phyloP scores from a whole-genome alignment of 495 filamentous ascomycete species.

The Mytilinidion resinicola region DNA sequence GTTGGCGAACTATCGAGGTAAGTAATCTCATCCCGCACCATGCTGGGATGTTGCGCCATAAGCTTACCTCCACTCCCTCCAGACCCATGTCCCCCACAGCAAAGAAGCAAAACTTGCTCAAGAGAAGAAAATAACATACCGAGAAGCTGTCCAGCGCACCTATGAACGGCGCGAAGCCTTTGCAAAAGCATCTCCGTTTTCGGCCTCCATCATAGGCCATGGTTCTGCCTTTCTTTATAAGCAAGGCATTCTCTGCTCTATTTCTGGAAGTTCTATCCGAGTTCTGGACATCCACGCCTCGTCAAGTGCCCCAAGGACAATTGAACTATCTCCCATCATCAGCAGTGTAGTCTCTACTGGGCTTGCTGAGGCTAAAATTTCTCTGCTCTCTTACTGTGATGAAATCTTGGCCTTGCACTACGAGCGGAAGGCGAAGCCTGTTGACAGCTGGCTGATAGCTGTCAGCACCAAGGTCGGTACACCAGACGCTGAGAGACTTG shows the following conservation, averaged over 20 bases:
- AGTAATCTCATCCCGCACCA: not conserved
- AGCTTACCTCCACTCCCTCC: conserved; percentile 3
- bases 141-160: conserved; percentile 51
- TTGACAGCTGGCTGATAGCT: conserved; percentile 50
- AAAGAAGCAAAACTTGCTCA: conserved; percentile 52
- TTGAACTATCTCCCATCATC: conserved; percentile 57
- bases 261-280: conserved; percentile 51
- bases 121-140: conserved; percentile 42
- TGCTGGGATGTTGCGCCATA: conserved; percentile 3
- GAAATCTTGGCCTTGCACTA: conserved; percentile 53
- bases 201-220: conserved; percentile 52
- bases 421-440: conserved; percentile 31
- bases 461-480: conserved; percentile 43
- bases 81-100: conserved; percentile 52
- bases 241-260: conserved; percentile 59
- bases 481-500: conserved; percentile 28
- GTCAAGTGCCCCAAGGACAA: conserved; percentile 26
- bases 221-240: conserved; percentile 57
- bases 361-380: conserved; percentile 42
- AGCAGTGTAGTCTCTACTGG: conserved; percentile 36
- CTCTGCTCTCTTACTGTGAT: conserved; percentile 56
- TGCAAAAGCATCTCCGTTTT: conserved; percentile 56
- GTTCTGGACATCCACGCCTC: conserved; percentile 53
- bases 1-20: conserved; percentile 56
- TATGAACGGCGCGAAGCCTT: conserved; percentile 58